Percentiles rank a stretch among this genome's conserved stretches.
These are phyloP conservation scores for Tricladium varicosporioides DNA, from an alignment of 2,329 filamentous ascomycete genomes.

Conservation along the genomic window DNA sequence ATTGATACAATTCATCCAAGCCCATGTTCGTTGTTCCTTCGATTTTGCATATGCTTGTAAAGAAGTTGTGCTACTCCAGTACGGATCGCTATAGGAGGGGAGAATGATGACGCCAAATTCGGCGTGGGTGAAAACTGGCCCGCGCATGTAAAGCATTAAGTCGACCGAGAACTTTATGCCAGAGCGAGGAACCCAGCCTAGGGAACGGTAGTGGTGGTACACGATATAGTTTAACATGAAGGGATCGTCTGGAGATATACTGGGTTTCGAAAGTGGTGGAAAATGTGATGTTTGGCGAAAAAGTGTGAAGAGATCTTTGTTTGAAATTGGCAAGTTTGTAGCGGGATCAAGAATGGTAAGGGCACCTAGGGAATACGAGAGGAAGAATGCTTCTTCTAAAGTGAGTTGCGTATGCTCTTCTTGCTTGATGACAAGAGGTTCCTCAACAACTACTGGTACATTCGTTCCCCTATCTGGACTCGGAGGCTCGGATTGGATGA, in stretches of 20 bases:
- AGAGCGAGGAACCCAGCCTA: slow-evolving; percentile 90
- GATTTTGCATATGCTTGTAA: slow-evolving; percentile 50
- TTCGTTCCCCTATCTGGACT: slow-evolving; percentile 23
- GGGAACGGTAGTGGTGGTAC: slow-evolving; percentile 93
- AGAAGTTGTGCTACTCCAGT: slow-evolving; percentile 59
- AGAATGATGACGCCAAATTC: slow-evolving; percentile 87
- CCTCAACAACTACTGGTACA: slow-evolving; percentile 13
- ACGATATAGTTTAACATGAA: slow-evolving; percentile 86
- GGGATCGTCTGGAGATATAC: slow-evolving; percentile 70
- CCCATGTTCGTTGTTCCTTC: slow-evolving; percentile 60
- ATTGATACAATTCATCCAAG: slow-evolving; percentile 85
- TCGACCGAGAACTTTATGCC: slow-evolving; percentile 95
- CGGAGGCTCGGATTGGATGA: slow-evolving; percentile 47
- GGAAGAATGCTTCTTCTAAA: slow-evolving; percentile 87
- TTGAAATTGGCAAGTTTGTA: slow-evolving; percentile 46
- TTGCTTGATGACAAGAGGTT: slow-evolving; percentile 41
- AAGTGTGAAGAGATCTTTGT: slow-evolving; percentile 58
- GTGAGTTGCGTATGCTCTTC: slow-evolving; percentile 91
- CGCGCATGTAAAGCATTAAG: slow-evolving; percentile 89
- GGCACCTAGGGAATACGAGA: slow-evolving; percentile 75
- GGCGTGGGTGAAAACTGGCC: slow-evolving; percentile 91
- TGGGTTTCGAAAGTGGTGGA: slow-evolving; percentile 47
- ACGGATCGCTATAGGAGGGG: slow-evolving; percentile 72
- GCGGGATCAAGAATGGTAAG: slow-evolving; percentile 59
- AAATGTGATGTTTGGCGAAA: slow-evolving; percentile 71